A percentile compares a stretch with the other conserved stretches of the same genome.
phyloP scores from a whole-genome alignment of 805 yeast species.

The Zygotorulaspora sp. region DNA sequence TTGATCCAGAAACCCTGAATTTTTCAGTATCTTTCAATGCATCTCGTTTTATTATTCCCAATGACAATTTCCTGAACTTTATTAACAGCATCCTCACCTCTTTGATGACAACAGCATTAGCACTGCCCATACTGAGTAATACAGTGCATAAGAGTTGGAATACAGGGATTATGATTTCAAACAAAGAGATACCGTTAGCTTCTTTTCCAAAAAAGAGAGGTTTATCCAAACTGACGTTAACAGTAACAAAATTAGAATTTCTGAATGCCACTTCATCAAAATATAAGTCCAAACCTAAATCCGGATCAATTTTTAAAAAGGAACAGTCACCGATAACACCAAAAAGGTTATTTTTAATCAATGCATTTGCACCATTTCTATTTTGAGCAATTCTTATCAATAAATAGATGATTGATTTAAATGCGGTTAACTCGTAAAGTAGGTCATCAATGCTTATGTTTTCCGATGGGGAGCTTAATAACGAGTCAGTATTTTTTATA shows the following conservation, averaged over 20 bases:
- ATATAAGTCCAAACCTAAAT: conserved; percentile 58
- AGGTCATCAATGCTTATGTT: conserved; percentile 48
- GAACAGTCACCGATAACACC: conserved; percentile 51
- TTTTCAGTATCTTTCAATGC: conserved; percentile 34
- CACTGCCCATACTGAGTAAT: conserved; percentile 71
- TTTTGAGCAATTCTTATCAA: conserved; percentile 72
- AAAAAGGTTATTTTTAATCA: conserved; percentile 71
- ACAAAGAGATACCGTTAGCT: conserved; percentile 45
- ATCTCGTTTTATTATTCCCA: conserved; percentile 61
- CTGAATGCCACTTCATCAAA: conserved; percentile 37
- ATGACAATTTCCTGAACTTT: conserved; percentile 50
- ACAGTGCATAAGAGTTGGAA: conserved; percentile 69
- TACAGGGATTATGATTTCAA: conserved; percentile 66
- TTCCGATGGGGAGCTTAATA: conserved; percentile 40
- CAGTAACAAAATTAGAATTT: conserved; percentile 36
- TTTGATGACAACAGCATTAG: conserved; percentile 53
- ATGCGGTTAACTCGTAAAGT: conserved; percentile 71
- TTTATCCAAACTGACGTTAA: conserved; percentile 50
- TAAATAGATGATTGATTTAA: conserved; percentile 65
- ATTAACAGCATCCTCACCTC: conserved; percentile 50
- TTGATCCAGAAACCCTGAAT: conserved; percentile 22
- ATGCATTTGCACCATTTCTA: conserved; percentile 68
- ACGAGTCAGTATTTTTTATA: conserved; percentile 63
- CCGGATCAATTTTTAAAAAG: conserved; percentile 69
- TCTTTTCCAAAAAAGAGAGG: conserved; percentile 39